Base-by-base conservation (phyloP, 306 rosid species). In the Glycine latifolia region DNA sequence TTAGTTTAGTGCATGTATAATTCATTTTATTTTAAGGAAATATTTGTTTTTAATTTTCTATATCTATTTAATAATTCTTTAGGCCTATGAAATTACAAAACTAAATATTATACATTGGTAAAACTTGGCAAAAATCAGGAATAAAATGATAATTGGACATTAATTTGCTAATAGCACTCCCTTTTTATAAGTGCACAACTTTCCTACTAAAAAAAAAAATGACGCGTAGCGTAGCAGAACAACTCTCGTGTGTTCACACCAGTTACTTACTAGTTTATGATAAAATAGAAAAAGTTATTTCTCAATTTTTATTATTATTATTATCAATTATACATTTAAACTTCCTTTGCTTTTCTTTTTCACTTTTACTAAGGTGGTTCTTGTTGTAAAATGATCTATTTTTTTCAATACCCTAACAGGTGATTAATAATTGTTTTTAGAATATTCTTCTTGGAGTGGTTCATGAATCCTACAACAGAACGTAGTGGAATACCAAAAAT, bases 401-500 rank as follows among this genome's bases (percentile, higher is more conserved):
- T 71, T 17, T 48, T 60, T 70, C 43, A 69, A 39, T 2, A 71
- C 14, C 17, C 3, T 12, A 76, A 71, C 41, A 46, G 11, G 16
- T 16, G 39, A 4, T 4, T 15, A 17, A 69, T 41, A 26, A 70
- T 44, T 61, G 63, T 14, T 77, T 76, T 10, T 48, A 59, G 82
- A 82, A 76, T 82, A 76, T 69, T 15, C 73, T 59, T 59, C 3
- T 26, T n/a, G 62, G 16, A 71, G 72, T 49, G 47, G 82, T 83
- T 77, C 20, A 83, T 41, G 61, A 77, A 77, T 31, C 49, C 61
- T 59, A 59, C 58, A 4, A 59, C 58, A 59, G 10, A 49, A 44
- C 33, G 3, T 74, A 66, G 76, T 66, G 80, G 75, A 55, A 48
- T 39, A 3, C 20, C 31, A 54, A 56, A 75, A 66, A 33, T 44